Evolutionary conservation across 768 basidiomycete genomes (phyloP).

Genomic region (Phylloporus arenicola): DNA sequence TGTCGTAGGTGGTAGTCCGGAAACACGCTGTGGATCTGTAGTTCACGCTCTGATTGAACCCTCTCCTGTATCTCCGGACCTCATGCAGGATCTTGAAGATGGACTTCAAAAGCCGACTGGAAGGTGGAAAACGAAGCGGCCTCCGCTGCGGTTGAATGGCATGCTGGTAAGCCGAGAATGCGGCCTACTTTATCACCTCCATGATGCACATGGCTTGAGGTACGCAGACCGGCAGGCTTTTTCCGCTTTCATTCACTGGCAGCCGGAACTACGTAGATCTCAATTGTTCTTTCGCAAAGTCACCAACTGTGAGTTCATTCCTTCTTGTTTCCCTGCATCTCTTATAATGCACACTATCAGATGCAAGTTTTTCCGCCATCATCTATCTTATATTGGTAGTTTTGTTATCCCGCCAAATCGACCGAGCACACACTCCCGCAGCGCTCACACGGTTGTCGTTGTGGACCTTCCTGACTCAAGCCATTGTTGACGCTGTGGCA

Average conservation of each 20-base stretch:
- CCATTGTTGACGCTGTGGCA: conserved; percentile 73
- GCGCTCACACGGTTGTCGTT: conserved; percentile 74
- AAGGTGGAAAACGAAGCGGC: conserved; percentile 50
- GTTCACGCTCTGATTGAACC: conserved; percentile 63
- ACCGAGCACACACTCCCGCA: conserved; percentile 70
- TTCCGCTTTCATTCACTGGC: background rate
- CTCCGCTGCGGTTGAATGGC: conserved; percentile 55
- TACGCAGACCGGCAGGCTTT: conserved; percentile 26
- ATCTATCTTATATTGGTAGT: conserved; percentile 62
- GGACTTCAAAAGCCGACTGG: conserved; percentile 75
- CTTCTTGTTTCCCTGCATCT: background rate
- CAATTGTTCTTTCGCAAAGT: conserved; percentile 70
- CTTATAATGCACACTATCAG: conserved; percentile 33
- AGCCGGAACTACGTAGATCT: conserved; percentile 33
- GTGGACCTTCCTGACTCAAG: conserved; percentile 78
- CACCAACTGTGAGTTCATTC: conserved; percentile 47
- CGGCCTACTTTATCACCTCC: conserved; percentile 65
- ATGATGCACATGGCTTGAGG: conserved; percentile 66
- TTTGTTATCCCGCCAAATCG: conserved; percentile 69
- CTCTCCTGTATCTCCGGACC: conserved; percentile 42
- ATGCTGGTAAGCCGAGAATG: conserved; percentile 76
- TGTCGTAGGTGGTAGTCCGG: conserved; percentile 38
- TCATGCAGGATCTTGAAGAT: conserved; percentile 67
- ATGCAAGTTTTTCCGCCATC: conserved; percentile 66
- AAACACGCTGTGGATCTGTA: conserved; percentile 58